A percentile compares a stretch with the other conserved stretches of the same genome.
Evolutionary conservation across 257 asterid species (phyloP).

Genomic region (Ajuga chamaepitys): DNA sequence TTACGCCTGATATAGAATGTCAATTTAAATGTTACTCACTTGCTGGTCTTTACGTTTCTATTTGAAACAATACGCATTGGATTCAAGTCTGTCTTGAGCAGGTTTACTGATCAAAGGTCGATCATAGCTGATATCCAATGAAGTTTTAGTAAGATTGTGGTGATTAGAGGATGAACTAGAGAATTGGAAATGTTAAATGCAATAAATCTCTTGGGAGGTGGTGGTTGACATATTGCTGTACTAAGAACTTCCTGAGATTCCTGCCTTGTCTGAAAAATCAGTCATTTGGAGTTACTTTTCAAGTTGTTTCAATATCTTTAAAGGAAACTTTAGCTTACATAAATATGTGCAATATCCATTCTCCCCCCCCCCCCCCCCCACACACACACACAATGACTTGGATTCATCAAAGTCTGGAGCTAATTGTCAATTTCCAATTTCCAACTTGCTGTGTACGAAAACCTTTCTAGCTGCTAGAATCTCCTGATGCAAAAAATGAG

Average conservation of each 20-base stretch:
- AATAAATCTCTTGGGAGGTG: too few relatives aligned
- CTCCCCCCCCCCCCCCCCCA: too few relatives aligned
- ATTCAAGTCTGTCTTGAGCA: not conserved
- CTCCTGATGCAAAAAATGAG: too few relatives aligned
- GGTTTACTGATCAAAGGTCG: not conserved
- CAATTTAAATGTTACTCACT: not conserved
- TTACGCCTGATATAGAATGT: not conserved
- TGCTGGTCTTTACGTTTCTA: too few relatives aligned
- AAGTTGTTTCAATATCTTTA: too few relatives aligned
- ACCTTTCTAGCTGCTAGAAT: too few relatives aligned
- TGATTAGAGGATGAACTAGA: not conserved
- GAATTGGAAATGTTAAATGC: not conserved
- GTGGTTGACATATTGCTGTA: not conserved
- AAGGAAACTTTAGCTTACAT: too few relatives aligned
- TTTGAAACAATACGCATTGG: not conserved
- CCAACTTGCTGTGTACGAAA: too few relatives aligned
- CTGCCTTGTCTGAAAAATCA: not conserved
- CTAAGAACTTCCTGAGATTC: not conserved
- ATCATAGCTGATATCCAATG: not conserved
- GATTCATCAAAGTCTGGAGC: too few relatives aligned
- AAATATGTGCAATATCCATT: too few relatives aligned
- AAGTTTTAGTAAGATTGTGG: not conserved
- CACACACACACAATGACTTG: too few relatives aligned
- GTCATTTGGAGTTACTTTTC: not conserved
- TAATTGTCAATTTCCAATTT: too few relatives aligned